A percentile compares a stretch with the other conserved stretches of the same genome.
Conservation (phyloP, 192 early-diverging fungal genomes). For the Podila epicladia region DNA sequence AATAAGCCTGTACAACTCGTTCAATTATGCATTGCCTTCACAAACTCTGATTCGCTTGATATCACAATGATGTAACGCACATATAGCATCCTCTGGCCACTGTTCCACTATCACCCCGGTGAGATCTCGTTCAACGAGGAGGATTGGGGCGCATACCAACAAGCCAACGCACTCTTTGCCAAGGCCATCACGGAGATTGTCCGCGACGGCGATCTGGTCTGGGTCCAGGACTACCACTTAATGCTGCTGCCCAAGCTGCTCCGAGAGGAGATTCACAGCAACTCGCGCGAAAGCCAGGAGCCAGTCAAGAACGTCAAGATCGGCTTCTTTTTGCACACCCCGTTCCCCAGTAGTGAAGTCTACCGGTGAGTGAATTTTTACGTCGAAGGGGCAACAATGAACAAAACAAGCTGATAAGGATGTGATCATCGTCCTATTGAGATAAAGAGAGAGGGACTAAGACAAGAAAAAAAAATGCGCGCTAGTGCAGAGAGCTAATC, state of each 20-base stretch:
- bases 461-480: too few species aligned
- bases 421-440: too few species aligned
- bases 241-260: slow-evolving; percentile 95
- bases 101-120: slow-evolving; percentile 99
- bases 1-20: neutral
- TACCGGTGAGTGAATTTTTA: slow-evolving; percentile 71
- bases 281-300: slow-evolving; percentile 20
- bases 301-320: slow-evolving; percentile 85
- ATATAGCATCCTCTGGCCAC: slow-evolving; percentile 94
- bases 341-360: slow-evolving; percentile 96
- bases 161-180: slow-evolving; percentile 95
- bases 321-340: slow-evolving; percentile 98
- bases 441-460: too few species aligned
- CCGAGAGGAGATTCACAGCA: slow-evolving; percentile 66
- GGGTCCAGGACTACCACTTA: slow-evolving; percentile 98
- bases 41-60: neutral
- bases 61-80: neutral
- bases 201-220: slow-evolving; percentile 89
- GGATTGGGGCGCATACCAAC: slow-evolving; percentile 95
- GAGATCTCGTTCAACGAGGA: slow-evolving; percentile 97
- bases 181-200: slow-evolving; percentile 86
- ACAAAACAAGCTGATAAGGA: too few species aligned
- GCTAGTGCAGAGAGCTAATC: too few species aligned
- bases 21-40: neutral
- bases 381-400: neutral